Conservation (phyloP, 768 basidiomycete species). For the Rickenella mellea region DNA sequence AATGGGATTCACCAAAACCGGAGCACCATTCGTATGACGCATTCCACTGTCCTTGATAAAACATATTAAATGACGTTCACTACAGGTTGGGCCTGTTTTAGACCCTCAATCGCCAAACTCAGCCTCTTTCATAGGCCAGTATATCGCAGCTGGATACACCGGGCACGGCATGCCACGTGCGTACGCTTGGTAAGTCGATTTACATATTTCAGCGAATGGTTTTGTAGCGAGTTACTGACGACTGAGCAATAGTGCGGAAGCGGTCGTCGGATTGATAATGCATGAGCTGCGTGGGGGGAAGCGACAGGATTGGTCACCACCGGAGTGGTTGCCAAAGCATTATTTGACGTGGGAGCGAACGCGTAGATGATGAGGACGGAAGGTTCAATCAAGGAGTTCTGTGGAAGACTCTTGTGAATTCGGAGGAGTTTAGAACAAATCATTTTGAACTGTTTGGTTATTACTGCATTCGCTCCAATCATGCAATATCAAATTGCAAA, state of each 20-base stretch:
- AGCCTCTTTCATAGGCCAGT: slow-evolving; percentile 43
- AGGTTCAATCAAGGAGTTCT: too few relatives aligned
- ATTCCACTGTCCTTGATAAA: background rate
- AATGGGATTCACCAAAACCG: slow-evolving; percentile 59
- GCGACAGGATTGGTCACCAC: slow-evolving; percentile 36
- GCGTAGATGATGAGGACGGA: too few relatives aligned
- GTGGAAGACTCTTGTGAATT: too few relatives aligned
- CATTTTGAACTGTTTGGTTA: too few relatives aligned
- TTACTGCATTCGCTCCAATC: too few relatives aligned
- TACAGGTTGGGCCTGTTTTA: slow-evolving; percentile 55
- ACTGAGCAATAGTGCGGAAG: slow-evolving; percentile 42
- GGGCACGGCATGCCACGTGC: slow-evolving; percentile 80
- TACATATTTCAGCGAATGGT: background rate
- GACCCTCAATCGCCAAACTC: slow-evolving; percentile 15
- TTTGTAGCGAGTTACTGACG: slow-evolving; percentile 1
- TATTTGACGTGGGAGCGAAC: slow-evolving; percentile 21
- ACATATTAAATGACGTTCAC: background rate
- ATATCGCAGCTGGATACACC: slow-evolving; percentile 60
- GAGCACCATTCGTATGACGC: slow-evolving; percentile 55
- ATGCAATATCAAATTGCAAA: too few relatives aligned
- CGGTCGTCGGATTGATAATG: slow-evolving; percentile 46
- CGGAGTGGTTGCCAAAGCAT: slow-evolving; percentile 51
- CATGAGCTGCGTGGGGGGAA: slow-evolving; percentile 26
- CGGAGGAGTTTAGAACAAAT: too few relatives aligned
- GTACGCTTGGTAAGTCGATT: slow-evolving; percentile 47